phyloP scores from a whole-genome alignment of 768 basidiomycete species.

The Phylloporus sp. region DNA sequence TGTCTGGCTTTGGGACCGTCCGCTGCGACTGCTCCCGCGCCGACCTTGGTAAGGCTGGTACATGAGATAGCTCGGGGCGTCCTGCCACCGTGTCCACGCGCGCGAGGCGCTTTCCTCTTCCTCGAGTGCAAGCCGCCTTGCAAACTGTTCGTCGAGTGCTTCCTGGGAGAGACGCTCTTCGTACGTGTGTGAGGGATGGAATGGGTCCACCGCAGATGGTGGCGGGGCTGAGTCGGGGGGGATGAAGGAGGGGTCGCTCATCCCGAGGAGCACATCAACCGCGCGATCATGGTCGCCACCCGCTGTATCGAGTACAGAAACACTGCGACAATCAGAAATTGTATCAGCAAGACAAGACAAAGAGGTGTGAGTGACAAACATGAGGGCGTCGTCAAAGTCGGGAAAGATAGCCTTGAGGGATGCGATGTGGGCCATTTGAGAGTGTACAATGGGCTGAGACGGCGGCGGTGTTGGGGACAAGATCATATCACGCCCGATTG shows the following conservation, averaged over 20 bases:
- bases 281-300: constrained; percentile 70
- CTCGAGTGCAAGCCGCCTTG: constrained; percentile 66
- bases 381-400: constrained; percentile 69
- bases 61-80: constrained; percentile 4
- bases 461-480: constrained; percentile 14
- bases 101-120: constrained; percentile 36
- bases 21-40: constrained; percentile 4
- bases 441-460: neutral
- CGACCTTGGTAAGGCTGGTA: constrained; percentile 27
- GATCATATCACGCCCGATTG: constrained; percentile 20
- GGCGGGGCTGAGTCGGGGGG: constrained; percentile 26
- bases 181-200: constrained; percentile 24
- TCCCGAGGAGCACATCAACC: constrained; percentile 72
- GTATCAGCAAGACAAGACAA: neutral
- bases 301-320: constrained; percentile 70
- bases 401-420: constrained; percentile 70
- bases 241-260: constrained; percentile 80
- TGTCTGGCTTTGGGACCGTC: neutral
- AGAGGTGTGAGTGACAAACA: constrained; percentile 42
- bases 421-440: constrained; percentile 30
- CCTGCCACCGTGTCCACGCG: constrained; percentile 18
- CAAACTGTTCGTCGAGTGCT: constrained; percentile 77
- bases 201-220: neutral
- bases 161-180: constrained; percentile 43
- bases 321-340: constrained; percentile 33